phyloP scores from a whole-genome alignment of 2,329 filamentous ascomycete species.

The Clarireedia sp. region DNA sequence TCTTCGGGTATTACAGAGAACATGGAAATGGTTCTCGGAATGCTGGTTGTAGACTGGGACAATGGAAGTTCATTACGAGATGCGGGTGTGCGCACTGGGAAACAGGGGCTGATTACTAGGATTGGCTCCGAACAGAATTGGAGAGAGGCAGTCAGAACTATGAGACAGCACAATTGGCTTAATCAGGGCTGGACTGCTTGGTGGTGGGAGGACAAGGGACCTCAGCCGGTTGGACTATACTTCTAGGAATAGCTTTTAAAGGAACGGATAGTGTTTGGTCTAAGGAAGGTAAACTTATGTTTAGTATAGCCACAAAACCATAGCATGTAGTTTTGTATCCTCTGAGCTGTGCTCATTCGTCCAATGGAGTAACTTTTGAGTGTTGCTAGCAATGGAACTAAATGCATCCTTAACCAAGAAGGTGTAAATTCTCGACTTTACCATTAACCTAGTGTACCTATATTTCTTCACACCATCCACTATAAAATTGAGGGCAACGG shows the following conservation, averaged over 20 bases:
- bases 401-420: too few species aligned
- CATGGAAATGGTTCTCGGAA: neutral
- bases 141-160: neutral
- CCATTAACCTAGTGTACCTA: too few species aligned
- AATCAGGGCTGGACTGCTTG: neutral
- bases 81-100: neutral
- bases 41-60: neutral
- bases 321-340: too few species aligned
- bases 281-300: too few species aligned
- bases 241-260: neutral
- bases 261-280: too few species aligned
- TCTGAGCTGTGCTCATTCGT: too few species aligned
- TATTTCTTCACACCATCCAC: too few species aligned
- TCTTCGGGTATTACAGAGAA: neutral
- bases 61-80: neutral
- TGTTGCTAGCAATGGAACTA: too few species aligned
- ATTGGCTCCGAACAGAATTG: neutral
- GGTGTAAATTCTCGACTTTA: too few species aligned
- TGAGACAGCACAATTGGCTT: neutral
- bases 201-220: neutral
- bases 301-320: too few species aligned
- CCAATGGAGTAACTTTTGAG: too few species aligned
- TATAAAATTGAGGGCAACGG: too few species aligned
- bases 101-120: neutral
- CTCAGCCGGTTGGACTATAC: neutral